These are phyloP conservation scores for Fraxinus velutina DNA, from an alignment of 305 asterid species.

Conservation along the genomic window DNA sequence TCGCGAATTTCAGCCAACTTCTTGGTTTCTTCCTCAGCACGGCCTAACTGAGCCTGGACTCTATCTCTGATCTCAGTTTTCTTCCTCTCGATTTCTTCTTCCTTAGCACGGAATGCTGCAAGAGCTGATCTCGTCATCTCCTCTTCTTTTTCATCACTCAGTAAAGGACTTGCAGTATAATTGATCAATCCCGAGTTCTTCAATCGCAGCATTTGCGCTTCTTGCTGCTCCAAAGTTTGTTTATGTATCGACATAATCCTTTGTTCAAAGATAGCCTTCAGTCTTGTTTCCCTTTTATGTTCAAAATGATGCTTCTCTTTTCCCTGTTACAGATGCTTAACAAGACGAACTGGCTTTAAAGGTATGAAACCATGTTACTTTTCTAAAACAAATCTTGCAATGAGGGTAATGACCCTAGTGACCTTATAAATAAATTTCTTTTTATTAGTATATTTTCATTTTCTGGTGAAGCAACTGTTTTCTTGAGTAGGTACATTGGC, in stretches of 20 bases:
- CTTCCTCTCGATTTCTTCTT: slow-evolving; percentile 73
- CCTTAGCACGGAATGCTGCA: slow-evolving; percentile 59
- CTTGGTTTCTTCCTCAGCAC: slow-evolving; percentile 64
- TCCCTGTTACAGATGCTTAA: slow-evolving; percentile 40
- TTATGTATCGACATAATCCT: slow-evolving; percentile 35
- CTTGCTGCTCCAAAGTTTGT: slow-evolving; percentile 28
- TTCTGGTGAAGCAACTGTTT: slow-evolving; percentile 31
- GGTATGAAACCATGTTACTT: slow-evolving; percentile 25
- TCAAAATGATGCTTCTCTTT: slow-evolving; percentile 36
- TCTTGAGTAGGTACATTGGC: slow-evolving; percentile 37
- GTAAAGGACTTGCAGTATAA: slow-evolving; percentile 32
- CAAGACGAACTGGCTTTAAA: slow-evolving; percentile 29
- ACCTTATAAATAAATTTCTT: not conserved
- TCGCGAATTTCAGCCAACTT: slow-evolving; percentile 59
- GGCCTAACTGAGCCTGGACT: slow-evolving; percentile 63
- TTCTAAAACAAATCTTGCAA: not conserved
- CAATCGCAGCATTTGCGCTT: slow-evolving; percentile 30
- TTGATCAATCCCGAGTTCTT: slow-evolving; percentile 40
- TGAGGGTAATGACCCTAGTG: slow-evolving; percentile 21
- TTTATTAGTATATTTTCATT: not conserved
- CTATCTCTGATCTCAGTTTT: slow-evolving; percentile 50
- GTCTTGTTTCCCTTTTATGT: slow-evolving; percentile 33
- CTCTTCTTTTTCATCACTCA: slow-evolving; percentile 55
- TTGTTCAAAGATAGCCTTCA: not conserved
- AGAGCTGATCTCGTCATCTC: slow-evolving; percentile 65